Percentiles rank a stretch among this genome's conserved stretches.
These are phyloP conservation scores for Halteria grandinella DNA, from an alignment of 73 alveolate genomes.

Conservation along the genomic window DNA sequence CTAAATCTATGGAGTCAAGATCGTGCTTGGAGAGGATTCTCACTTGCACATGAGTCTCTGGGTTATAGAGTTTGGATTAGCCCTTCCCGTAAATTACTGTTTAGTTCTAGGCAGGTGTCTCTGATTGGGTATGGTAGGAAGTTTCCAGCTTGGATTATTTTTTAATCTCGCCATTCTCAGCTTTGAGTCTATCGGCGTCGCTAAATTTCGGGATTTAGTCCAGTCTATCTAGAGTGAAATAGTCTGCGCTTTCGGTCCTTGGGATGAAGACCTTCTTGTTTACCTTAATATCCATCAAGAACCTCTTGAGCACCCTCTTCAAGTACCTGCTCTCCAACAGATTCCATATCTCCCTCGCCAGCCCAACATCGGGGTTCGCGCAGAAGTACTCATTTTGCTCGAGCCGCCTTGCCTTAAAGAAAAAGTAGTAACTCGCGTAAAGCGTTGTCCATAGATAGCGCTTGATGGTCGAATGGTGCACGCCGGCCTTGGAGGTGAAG, in stretches of 20 bases:
- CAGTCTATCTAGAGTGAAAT: no score
- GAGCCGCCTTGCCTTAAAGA: constrained; percentile 31
- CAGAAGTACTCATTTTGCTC: constrained; percentile 44
- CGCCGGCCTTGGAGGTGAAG: constrained; percentile 18
- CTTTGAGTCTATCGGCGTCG: no score
- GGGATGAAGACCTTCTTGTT: constrained; percentile 56
- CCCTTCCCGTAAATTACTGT: constrained; percentile 22
- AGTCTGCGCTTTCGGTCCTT: no score
- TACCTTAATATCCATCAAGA: constrained; percentile 40
- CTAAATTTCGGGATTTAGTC: no score
- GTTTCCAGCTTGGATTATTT: no score
- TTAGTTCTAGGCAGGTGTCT: no score
- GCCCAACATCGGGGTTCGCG: constrained; percentile 56
- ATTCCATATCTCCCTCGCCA: constrained; percentile 50
- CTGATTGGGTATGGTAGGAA: no score
- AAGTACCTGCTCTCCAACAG: constrained; percentile 43
- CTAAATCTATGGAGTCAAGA: constrained; percentile 49
- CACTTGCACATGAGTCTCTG: constrained; percentile 61
- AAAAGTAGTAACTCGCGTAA: constrained; percentile 47
- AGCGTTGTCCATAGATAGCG: constrained; percentile 23
- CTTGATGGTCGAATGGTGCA: constrained; percentile 17
- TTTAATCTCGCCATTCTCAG: no score
- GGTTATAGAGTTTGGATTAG: background rate
- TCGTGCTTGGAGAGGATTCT: constrained; percentile 43
- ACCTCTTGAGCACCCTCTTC: constrained; percentile 20